Evolutionary conservation across 768 basidiomycete species (phyloP), one percentile per base, ranked within the genome.

Genomic region (Auricularia cornea): DNA sequence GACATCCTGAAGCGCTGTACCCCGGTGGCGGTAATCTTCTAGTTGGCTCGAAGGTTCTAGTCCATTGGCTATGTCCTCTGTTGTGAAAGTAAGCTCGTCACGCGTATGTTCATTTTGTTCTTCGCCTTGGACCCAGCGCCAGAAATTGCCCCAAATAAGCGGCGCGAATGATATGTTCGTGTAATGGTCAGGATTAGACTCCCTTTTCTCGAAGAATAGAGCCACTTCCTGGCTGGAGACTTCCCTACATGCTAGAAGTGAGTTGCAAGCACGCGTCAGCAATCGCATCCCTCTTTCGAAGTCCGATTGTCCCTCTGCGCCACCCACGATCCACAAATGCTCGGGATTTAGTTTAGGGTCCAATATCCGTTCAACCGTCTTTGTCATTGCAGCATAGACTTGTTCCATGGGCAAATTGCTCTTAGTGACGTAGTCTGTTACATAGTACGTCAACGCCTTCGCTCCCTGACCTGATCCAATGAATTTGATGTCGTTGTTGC

Each of bases 381-480:
- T 48, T 8, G 18, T 14, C 35, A 60, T 4, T 6, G 60, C 60
- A 8, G 60, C 38, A 20, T 35, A 31, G 3, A 26, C n/a, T 10
- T 60, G 35, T 16, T 60, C 20, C 18, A 60, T 20, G 5, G 60
- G 60, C 8, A 60, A 28, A 31, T n/a, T 23, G 6, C n/a, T 26
- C 60, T 60, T 60, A 3, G 60, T 60, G 2, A 60, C 38, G 29
- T 60, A 60, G 30, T 60, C 60, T 5, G 60, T 60, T 5, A 41
- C 38, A 33, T 60, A 60, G 38, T 33, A 60, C 26, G 38, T 60
- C 6, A 60, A 44, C 6, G 60, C 60, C 20, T 60, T 60, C 16
- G 60, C 60, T 14, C 38, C 33, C 33, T 40, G 8, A 20, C 60
- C 60, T 3, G 60, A 60, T 5, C 60, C 60, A n/a, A 60, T 41